Evolutionary conservation across 495 filamentous ascomycete genomes (phyloP), one percentile per base, ranked within the genome.

Genomic region (Astrothelium macrocarpum): DNA sequence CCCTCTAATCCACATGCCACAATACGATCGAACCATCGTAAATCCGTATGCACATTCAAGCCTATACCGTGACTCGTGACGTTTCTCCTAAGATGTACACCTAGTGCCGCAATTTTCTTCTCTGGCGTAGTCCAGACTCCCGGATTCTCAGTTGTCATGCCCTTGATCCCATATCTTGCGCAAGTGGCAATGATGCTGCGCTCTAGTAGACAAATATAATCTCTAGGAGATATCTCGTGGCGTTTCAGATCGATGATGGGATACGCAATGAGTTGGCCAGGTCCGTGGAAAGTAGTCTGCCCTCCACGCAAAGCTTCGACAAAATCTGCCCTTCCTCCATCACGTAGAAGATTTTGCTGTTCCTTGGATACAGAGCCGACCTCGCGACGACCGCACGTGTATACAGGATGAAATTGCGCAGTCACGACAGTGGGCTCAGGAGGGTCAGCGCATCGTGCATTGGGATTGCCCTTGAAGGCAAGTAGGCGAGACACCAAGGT

Each of bases 251-350:
- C 90, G 25, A 94, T 74, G 43, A 97, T 84, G 16, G 93, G 90
- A 74, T 95, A 98, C 14, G 90, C 86, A 28, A 96, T 89, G 64
- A 93, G 76, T 72, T 98, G 94, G 0, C 94, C 94, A 0, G 94
- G 94, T 0, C 94, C 94, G 71, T 98, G 94, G 78, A 95, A 98
- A 3, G 94, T 97, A 0, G 89, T 92, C 64, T 94, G 89, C 0
- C 94, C 94, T 66, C 94, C 94, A 53, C 94, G 86, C 9, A 86
- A 82, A 5, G 90, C 86, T 61, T 85, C 79, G 43, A 83, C 72
- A 68, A 95, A 81, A 23, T 85, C 82, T 23, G 90, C 88, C 43
- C 66, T 67, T 18, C 79, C 76, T 28, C 72, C 61, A 42, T 73
- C 71, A 34, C 66, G 70, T 2, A 85, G 73, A 53, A 78, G 72